Conservation (phyloP, 2,329 filamentous ascomycete species). For the Ophiostoma novo-ulmi region DNA sequence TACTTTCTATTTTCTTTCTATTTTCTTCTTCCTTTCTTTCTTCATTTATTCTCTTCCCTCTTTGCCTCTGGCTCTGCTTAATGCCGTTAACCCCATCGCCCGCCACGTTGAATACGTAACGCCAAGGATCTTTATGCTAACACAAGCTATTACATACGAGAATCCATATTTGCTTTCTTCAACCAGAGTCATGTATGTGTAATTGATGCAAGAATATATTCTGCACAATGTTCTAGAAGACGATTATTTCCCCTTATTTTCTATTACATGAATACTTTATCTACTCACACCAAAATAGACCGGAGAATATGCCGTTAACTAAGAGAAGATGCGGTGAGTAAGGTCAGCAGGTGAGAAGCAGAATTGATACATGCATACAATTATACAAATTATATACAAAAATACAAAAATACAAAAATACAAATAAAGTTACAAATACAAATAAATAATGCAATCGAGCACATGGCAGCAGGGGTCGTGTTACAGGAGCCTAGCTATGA, state of each 20-base stretch:
- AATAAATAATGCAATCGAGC: too few relatives aligned
- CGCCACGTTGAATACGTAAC: slow-evolving; percentile 5
- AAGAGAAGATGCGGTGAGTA: background rate
- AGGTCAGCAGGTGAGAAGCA: too few relatives aligned
- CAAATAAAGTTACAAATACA: too few relatives aligned
- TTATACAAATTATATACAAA: background rate
- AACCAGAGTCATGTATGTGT: background rate
- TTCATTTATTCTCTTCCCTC: background rate
- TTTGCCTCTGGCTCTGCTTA: background rate
- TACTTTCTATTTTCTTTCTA: too few relatives aligned
- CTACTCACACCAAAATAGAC: background rate
- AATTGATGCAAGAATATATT: background rate
- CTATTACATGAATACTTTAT: background rate
- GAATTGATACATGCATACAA: background rate
- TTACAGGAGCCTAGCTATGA: too few relatives aligned
- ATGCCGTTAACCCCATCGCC: too few relatives aligned
- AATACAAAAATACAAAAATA: background rate
- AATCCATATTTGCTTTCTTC: background rate
- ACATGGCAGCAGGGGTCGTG: background rate
- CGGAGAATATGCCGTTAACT: background rate
- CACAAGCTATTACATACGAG: slow-evolving; percentile 10
- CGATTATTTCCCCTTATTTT: too few relatives aligned
- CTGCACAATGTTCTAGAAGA: background rate
- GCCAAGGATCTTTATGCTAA: background rate
- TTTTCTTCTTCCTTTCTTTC: too few relatives aligned